phyloP scores from a whole-genome alignment of 2,329 filamentous ascomycete species.

The Reticulascus tulasneorum region DNA sequence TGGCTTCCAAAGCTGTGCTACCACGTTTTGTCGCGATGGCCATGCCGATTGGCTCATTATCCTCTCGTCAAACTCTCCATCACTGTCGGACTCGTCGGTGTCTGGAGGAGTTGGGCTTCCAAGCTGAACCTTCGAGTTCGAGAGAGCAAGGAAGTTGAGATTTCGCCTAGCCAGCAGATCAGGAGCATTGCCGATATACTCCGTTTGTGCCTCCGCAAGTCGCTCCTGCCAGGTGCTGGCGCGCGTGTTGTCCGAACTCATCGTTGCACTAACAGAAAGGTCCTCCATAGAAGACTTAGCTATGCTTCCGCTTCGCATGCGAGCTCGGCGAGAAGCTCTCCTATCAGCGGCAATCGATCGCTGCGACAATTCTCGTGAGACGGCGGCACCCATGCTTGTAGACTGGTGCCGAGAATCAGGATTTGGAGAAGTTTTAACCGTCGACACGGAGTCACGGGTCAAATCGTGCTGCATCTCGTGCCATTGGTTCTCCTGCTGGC shows the following conservation, averaged over 20 bases:
- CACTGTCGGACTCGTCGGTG: conserved; percentile 39
- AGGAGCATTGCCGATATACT: conserved; percentile 38
- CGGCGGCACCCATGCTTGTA: neutral
- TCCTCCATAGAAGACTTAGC: conserved; percentile 21
- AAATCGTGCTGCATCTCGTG: conserved; percentile 51
- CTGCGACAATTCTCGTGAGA: conserved; percentile 7
- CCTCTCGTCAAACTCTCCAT: conserved; percentile 7
- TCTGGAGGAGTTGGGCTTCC: conserved; percentile 54
- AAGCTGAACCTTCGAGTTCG: conserved; percentile 29
- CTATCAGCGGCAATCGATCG: conserved; percentile 31
- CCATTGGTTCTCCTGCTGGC: conserved; percentile 57
- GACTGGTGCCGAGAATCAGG: conserved; percentile 24
- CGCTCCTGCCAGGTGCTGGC: conserved; percentile 40
- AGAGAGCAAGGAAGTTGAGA: conserved; percentile 33
- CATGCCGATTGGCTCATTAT: no score
- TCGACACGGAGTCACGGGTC: conserved; percentile 47
- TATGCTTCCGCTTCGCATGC: conserved; percentile 26
- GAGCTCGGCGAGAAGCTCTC: conserved; percentile 32
- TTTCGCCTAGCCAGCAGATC: conserved; percentile 31
- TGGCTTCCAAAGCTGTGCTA: conserved; percentile 8
- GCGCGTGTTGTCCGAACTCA: conserved; percentile 26
- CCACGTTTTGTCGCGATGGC: no score
- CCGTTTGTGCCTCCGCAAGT: conserved; percentile 40
- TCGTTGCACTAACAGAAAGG: conserved; percentile 21
- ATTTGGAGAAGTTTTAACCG: conserved; percentile 30